Base-by-base conservation (phyloP, 2,329 filamentous ascomycete species). In the Aspergillus sp. region DNA sequence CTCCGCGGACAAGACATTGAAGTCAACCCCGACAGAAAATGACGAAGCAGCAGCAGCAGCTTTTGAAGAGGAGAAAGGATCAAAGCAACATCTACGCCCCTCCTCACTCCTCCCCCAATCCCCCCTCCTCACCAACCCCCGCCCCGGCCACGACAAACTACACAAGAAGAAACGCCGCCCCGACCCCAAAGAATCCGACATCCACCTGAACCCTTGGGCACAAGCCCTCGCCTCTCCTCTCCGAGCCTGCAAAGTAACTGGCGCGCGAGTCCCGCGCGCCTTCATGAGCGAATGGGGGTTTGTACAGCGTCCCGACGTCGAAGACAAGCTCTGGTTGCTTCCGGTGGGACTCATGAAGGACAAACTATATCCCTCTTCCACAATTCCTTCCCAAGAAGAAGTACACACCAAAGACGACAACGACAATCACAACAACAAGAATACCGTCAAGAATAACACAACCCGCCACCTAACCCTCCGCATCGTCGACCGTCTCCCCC, bases 141-240 rank as follows among this genome's bases (percentile, higher is more conserved):
- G 63, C 27, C 57, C 62, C 8, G 59, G 59, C 44, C 57, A 61
- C 23, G 60, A 62, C 2, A 68, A 68, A 49, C 63, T 56, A 5
- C 68, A 66, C 54, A 75, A 75, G 61, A 64, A 75, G 59, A 66
- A 62, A 17, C 65, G 61, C 5, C 57, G 67, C n/a, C 58, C 73
- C 23, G 65, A 63, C 23, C 57, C 59, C 47, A 59, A 64, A 3
- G 71, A 76, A 44, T 60, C 66, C 25, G 66, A 55, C 21, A 19
- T 71, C 13, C 63, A 70, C 3, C 65, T 79, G n/a, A 79, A 80
- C 47, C 75, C 77, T 19, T 80, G 76, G 76, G 77, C 77, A 3
- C 57, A 72, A 36, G 73, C 74, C 19, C 70, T 80, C 11, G 75
- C 75, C 17, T 75, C 75, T 2, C 75, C 75, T 0, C 41, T 70